A percentile compares a stretch with the other conserved stretches of the same genome.
phyloP scores from a whole-genome alignment of 805 yeast species.

The Barnettozyma sp. region DNA sequence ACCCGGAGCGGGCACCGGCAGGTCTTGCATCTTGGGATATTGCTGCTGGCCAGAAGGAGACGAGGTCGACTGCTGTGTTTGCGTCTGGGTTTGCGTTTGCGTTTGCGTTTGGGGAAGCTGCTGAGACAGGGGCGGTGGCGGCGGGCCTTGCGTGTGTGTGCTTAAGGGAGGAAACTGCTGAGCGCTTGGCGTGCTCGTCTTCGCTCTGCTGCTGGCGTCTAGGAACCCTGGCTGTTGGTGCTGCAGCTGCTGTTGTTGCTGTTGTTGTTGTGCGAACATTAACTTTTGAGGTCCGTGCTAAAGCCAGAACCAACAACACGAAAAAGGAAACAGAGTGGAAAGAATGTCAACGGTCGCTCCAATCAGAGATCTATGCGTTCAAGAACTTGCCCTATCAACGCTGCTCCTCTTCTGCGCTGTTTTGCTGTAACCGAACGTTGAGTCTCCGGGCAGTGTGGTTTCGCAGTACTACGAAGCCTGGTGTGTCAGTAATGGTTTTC shows the following conservation, averaged over 20 bases:
- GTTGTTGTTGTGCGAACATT: conserved; percentile 3
- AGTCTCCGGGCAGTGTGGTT: no score
- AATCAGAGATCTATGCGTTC: no score
- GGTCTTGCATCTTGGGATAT: conserved; percentile 9
- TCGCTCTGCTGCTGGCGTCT: conserved; percentile 10
- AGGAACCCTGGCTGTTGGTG: conserved; percentile 19
- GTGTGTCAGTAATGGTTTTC: no score
- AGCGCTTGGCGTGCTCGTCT: conserved; percentile 6
- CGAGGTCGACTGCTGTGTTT: conserved; percentile 12
- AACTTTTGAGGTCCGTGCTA: neutral
- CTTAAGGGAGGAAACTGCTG: conserved; percentile 19
- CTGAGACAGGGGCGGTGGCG: conserved; percentile 3
- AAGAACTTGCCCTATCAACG: no score
- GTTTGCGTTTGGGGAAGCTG: conserved; percentile 12
- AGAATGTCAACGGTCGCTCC: no score
- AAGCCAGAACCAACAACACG: no score
- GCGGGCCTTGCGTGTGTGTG: conserved; percentile 11
- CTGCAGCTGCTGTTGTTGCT: conserved; percentile 1
- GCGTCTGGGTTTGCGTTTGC: conserved; percentile 9
- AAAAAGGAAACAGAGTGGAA: no score
- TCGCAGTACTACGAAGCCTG: no score
- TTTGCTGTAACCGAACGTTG: no score
- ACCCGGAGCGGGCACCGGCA: conserved; percentile 12
- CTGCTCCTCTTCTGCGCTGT: no score
- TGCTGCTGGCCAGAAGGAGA: no score